Evolutionary conservation across 306 rosid genomes (phyloP).

Genomic region (Quercus ilex): DNA sequence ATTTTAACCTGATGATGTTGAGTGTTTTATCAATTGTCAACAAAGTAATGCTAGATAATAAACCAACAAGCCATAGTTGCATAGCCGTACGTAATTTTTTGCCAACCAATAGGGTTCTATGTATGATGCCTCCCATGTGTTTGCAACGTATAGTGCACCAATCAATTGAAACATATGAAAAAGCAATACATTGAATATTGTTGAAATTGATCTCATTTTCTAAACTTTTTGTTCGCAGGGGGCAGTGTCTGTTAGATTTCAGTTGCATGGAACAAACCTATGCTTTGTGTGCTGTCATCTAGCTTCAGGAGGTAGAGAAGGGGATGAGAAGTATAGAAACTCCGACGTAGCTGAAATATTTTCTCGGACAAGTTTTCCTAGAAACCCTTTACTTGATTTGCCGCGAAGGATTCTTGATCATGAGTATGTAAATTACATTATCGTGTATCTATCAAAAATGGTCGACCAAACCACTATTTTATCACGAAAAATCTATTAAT

Average conservation of each 20-base stretch:
- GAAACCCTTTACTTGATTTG: constrained; percentile 56
- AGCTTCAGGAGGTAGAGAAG: constrained; percentile 81
- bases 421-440: constrained; percentile 47
- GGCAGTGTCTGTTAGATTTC: constrained; percentile 79
- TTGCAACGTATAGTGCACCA: no score
- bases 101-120: no score
- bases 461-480: constrained; percentile 18
- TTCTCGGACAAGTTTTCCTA: constrained; percentile 66
- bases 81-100: no score
- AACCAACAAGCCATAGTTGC: no score
- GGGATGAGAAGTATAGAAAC: constrained; percentile 70
- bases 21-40: no score
- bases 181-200: background rate
- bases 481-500: constrained; percentile 13
- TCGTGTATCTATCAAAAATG: constrained; percentile 14
- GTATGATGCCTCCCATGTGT: no score
- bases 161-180: no score
- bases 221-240: constrained; percentile 52
- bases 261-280: constrained; percentile 68
- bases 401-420: constrained; percentile 76
- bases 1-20: no score
- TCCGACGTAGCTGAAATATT: constrained; percentile 69
- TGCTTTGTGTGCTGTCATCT: constrained; percentile 89
- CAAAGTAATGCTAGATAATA: no score
- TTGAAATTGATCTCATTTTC: background rate